Base-by-base conservation (phyloP, 179 eudicot genomes). In the Carnegiea gigantea region DNA sequence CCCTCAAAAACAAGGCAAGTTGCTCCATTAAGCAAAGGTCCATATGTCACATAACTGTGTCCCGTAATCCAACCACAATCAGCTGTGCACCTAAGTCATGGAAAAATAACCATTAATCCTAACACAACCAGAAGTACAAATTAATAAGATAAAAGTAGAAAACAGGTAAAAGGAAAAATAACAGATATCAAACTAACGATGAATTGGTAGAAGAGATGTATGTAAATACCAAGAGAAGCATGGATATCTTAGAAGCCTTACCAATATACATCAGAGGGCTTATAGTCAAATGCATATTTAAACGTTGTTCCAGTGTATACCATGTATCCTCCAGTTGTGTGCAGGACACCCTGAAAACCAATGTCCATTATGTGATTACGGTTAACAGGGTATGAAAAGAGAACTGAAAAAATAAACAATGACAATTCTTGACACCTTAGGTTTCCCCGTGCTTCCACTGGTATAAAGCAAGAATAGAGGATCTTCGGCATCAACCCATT, bases 31-130 rank as follows among this genome's bases (percentile, higher is more conserved):
- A 96, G 98, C 86, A 96, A 86, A 79, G 99, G 99, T 79, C 99
- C 99, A 88, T 96, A 96, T 53, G 99, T 86, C 83, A 96, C 97
- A 85, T 94, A 96, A 86, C 98, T 96, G 85, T 96, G 99, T 77
- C 99, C 99, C 78, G 99, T 94, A 83, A 96, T 96, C 99, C 99
- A 96, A 79, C 99, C 99, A 89, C 99, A 96, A 87, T 96, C 99
- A 77, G 99, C 99, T 44, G 99, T 96, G 84, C 98, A 94, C 99
- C 99, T 96, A 86, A 48, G 77, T 78, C 79, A 83, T 46, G 57
- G 15, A 40, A 44, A 51, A 46, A 73, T 30, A 64, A 65, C 38
- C 20, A 12, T 49, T 26, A 76, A 44, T 28, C 10, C 30, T 6
- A 40, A 0, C 4, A 26, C 36, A 54, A 44, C 36, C 54, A 65